Evolutionary conservation across 441 rosid species (phyloP), one percentile per base, ranked within the genome.

Genomic region (Daphne laureola): DNA sequence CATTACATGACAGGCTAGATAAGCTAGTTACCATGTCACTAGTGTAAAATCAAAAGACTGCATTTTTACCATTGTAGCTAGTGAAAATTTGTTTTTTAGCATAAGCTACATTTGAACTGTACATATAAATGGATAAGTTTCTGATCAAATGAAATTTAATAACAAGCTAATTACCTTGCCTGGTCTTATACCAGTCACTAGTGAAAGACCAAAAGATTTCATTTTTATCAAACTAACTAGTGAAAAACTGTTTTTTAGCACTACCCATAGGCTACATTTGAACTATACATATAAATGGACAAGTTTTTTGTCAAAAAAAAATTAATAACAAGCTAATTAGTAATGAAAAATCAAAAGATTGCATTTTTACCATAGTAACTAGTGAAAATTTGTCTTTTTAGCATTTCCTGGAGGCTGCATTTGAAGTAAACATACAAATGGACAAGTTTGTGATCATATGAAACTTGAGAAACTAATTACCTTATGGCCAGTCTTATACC

Each of bases 401-500:
- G n/a, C 36, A 55, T 43, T 35, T 46, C 54, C 16, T 27, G 23
- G 47, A 53, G 17, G 42, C 31, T 40, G 11, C 43, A 45, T 17
- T 36, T 8, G 27, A 12, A 31, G 3, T 2, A 21, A 2, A 21
- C 17, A 12, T 18, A 51, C 15, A 15, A 26, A 51, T 51, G 8
- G 16, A 51, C 42, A 51, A n/a, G 3, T 12, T 21, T 31, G 38
- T 5, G 2, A 31, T 31, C 38, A 31, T 31, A 31, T 31, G 15
- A 27, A 16, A 25, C 27, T 15, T 15, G 38, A 40, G 14, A 47
- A 23, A 41, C 66, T 45, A 17, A 85, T 21, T 21, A 21, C 90
- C 87, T 80, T 80, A 68, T 88, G 96, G 77, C 55, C 70, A 58
- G 90, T 64, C 78, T 79, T 86, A 65, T 60, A 82, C 98, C 98